Conservation (phyloP, 1,284 basidiomycete species). For the Tremellales sp. region DNA sequence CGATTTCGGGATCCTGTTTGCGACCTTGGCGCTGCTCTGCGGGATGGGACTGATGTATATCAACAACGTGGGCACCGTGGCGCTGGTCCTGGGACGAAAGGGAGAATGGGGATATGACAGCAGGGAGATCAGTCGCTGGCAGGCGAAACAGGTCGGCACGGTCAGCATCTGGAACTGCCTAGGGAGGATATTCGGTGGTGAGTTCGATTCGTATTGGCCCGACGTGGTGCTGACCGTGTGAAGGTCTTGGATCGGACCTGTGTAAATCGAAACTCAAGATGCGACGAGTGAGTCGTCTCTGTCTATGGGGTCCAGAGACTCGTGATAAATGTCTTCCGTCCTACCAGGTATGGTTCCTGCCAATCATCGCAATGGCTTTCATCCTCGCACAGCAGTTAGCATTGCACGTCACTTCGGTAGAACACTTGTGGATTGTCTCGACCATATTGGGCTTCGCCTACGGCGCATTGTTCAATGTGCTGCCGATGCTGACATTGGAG, state of each 20-base stretch:
- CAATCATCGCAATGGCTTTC: conserved; percentile 63
- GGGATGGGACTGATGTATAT: conserved; percentile 91
- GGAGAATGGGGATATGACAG: conserved; percentile 63
- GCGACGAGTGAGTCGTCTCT: conserved; percentile 54
- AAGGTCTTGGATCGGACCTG: conserved; percentile 70
- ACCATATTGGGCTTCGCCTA: conserved; percentile 68
- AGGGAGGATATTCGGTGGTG: conserved; percentile 74
- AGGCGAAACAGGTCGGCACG: conserved; percentile 78
- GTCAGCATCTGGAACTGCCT: conserved; percentile 79
- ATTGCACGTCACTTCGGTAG: conserved; percentile 58
- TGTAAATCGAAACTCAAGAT: conserved; percentile 58
- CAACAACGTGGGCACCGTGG: conserved; percentile 92
- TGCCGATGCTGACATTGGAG: conserved; percentile 72
- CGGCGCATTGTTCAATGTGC: conserved; percentile 71
- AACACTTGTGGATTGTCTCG: conserved; percentile 70
- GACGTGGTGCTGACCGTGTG: background rate
- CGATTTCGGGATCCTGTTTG: conserved; percentile 74
- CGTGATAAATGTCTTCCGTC: background rate
- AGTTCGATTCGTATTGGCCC: conserved; percentile 3
- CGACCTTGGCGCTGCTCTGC: conserved; percentile 66
- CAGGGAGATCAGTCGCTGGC: conserved; percentile 64
- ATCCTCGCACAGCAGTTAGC: conserved; percentile 65
- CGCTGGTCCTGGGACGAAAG: conserved; percentile 73
- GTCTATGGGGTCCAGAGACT: background rate
- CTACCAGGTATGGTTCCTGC: conserved; percentile 59